Conservation (phyloP, 2,329 filamentous ascomycete species). For the Penicillium paneum region DNA sequence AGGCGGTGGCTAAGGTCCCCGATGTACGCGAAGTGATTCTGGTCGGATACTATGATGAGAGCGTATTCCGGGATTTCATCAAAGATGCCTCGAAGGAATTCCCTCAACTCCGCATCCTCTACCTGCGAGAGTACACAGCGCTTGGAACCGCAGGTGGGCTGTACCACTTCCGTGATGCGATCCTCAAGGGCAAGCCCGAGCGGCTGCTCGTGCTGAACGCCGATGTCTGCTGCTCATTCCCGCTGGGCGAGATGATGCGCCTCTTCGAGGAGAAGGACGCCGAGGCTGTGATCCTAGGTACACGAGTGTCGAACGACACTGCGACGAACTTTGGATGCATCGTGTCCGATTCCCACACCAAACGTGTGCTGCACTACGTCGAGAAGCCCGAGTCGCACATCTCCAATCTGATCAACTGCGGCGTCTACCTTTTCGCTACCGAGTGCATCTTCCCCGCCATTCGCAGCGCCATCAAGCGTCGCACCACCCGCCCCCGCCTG, state of each 20-base stretch:
- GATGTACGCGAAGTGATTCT: constrained; percentile 95
- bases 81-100: constrained; percentile 83
- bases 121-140: constrained; percentile 95
- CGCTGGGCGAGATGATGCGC: constrained; percentile 89
- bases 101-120: constrained; percentile 84
- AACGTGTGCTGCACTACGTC: constrained; percentile 96
- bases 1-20: constrained; percentile 83
- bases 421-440: constrained; percentile 94
- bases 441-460: constrained; percentile 97
- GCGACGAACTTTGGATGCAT: constrained; percentile 98
- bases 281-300: constrained; percentile 93
- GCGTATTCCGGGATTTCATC: constrained; percentile 96
- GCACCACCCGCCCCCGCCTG: constrained; percentile 83
- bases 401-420: constrained; percentile 98
- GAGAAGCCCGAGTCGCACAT: constrained; percentile 98
- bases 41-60: constrained; percentile 98
- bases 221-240: constrained; percentile 98
- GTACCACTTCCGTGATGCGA: constrained; percentile 98
- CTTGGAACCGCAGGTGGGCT: constrained; percentile 92
- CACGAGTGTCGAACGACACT: constrained; percentile 82
- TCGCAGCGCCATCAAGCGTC: constrained; percentile 89
- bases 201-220: constrained; percentile 97
- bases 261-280: constrained; percentile 93
- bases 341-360: constrained; percentile 88
- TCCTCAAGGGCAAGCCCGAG: constrained; percentile 91